phyloP scores from a whole-genome alignment of 495 filamentous ascomycete species.

The Venustampulla echinocandica region DNA sequence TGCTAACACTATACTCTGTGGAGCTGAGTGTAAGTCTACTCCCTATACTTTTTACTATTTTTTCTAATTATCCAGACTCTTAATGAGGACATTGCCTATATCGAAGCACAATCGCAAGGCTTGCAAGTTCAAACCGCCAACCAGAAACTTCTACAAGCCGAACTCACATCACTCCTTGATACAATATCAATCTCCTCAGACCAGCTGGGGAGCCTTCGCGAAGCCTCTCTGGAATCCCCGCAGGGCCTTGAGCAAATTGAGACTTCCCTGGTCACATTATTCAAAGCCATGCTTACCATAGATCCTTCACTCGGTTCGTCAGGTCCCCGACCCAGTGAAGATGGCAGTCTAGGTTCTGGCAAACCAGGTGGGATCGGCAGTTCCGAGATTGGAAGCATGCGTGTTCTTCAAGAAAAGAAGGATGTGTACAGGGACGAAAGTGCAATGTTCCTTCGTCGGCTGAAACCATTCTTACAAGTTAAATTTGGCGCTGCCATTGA shows the following conservation, averaged over 20 bases:
- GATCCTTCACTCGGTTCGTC: constrained; percentile 50
- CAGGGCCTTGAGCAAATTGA: constrained; percentile 71
- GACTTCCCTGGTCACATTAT: constrained; percentile 64
- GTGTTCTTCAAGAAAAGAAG: constrained; percentile 85
- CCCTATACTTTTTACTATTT: not conserved
- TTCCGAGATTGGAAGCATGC: constrained; percentile 83
- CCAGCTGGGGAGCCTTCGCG: constrained; percentile 63
- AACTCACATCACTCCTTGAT: constrained; percentile 71
- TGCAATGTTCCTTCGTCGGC: constrained; percentile 59
- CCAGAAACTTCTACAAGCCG: constrained; percentile 85
- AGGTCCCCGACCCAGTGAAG: constrained; percentile 14
- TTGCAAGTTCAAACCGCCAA: constrained; percentile 95
- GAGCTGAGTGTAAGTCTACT: constrained; percentile 70
- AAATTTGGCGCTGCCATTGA: constrained; percentile 69
- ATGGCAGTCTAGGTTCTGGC: constrained; percentile 40
- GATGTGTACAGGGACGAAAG: constrained; percentile 73
- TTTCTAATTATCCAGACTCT: constrained; percentile 59
- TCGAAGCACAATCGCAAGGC: constrained; percentile 94
- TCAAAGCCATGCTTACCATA: constrained; percentile 91
- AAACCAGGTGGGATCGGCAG: constrained; percentile 48
- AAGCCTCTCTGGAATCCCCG: constrained; percentile 62
- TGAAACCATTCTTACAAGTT: constrained; percentile 71
- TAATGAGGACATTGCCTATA: constrained; percentile 90
- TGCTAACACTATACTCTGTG: constrained; percentile 87
- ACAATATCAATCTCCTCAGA: constrained; percentile 76